Base-by-base conservation (phyloP, 2,329 filamentous ascomycete genomes). In the Beauveria pseudobassiana region DNA sequence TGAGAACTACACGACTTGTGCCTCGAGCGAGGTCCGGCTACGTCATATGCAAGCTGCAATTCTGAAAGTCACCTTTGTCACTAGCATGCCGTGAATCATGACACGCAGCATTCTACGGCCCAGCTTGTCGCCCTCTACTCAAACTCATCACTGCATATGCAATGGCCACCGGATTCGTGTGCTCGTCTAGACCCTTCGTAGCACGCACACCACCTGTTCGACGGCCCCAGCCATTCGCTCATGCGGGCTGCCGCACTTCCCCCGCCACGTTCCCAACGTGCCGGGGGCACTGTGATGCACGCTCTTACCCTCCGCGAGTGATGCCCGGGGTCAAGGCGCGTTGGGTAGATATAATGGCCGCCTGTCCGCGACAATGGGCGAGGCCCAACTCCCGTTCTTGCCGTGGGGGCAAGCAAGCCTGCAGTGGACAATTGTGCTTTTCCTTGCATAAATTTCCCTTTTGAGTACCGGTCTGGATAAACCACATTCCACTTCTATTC, bases 281-380 rank as follows among this genome's bases (percentile, higher is more conserved):
- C 20, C 51, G 58, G 40, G 24, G 12, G 26, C 20, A 18, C 20
- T 49, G 7, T 24, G 38, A 53, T 52, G 58, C 50, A 53, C 14
- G 40, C 58, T 54, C 58, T 60, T 53, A 60, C 49, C 26, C 49
- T 22, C 14, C 30, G 43, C 22, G 8, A 28, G 45, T 16, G n/a
- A 10, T 46, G 20, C 45, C 10, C 45, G n/a, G 45, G n/a, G n/a
- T 12, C 20, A 28, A 26, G 26, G 16, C 34, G 9, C 58, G 58
- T 60, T 60, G 58, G 58, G 58, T 60, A 28, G 58, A 60, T 54
- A 60, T 18, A 53, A 54, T 42, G 49, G 28, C 38, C 42, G 34
- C 50, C 49, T 26, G 22, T 51, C 46, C 49, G 30, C 57, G 18
- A 59, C 40, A 42, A 18, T 18, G 51, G 34, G 12, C 22, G 40